Evolutionary conservation across 306 rosid genomes (phyloP).

Genomic region (Acmispon strigosus): DNA sequence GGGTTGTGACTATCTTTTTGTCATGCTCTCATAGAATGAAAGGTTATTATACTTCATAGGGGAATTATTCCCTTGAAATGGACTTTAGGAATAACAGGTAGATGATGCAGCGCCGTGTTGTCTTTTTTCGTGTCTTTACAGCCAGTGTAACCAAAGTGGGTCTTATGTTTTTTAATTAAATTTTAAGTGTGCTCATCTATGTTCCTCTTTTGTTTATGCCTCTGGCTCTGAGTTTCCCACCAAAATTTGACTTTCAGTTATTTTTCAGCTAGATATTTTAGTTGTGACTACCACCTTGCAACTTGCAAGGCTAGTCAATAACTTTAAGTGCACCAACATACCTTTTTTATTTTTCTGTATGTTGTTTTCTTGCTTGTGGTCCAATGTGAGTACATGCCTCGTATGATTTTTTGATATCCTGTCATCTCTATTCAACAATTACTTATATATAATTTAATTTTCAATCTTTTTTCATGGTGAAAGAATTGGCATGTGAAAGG

Average conservation of each 20-base stretch:
- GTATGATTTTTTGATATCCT: neutral
- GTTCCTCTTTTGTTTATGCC: neutral
- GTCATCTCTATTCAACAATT: neutral
- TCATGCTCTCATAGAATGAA: neutral
- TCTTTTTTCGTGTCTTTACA: neutral
- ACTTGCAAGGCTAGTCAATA: neutral
- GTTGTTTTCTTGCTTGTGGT: slow-evolving; percentile 5
- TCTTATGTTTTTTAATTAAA: neutral
- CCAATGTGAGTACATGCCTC: neutral
- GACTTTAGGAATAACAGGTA: neutral
- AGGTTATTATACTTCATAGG: neutral
- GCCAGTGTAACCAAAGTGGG: neutral
- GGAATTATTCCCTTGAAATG: neutral
- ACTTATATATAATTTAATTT: slow-evolving; percentile 14
- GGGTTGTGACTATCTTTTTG: neutral
- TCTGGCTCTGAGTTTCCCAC: neutral
- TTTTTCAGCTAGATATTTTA: neutral
- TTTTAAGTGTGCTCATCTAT: neutral
- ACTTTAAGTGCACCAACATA: neutral
- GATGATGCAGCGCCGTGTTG: neutral
- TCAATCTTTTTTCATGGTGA: slow-evolving; percentile 18
- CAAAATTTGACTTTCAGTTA: neutral
- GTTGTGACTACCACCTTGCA: neutral
- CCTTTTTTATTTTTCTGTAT: neutral
- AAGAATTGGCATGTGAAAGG: slow-evolving; percentile 87